Conservation (phyloP, 164 flowering plant species). For the Litsea cubeba region DNA sequence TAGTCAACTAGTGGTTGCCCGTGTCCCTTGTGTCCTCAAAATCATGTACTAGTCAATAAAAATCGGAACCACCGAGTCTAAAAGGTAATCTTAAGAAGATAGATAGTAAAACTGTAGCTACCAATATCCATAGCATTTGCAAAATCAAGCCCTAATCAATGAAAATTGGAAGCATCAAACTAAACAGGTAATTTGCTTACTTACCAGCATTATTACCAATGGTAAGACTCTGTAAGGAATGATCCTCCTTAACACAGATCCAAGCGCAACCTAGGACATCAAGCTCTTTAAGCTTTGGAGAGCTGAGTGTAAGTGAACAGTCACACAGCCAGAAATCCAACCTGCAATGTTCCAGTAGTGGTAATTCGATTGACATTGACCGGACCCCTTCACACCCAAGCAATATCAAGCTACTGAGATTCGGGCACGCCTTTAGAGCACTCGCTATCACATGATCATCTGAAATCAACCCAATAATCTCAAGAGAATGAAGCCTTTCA, state of each 20-base stretch:
- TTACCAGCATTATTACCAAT: constrained; percentile 75
- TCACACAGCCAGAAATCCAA: constrained; percentile 71
- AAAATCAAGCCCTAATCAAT: background rate
- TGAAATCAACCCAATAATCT: constrained; percentile 71
- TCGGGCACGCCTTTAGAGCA: constrained; percentile 63
- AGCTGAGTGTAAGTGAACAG: constrained; percentile 43
- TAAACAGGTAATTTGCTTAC: no score
- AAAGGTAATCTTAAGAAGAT: background rate
- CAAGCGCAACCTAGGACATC: constrained; percentile 81
- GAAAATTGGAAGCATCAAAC: background rate
- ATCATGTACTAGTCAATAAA: no score
- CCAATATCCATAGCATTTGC: background rate
- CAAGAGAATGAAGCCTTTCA: constrained; percentile 43
- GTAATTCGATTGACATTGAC: constrained; percentile 52
- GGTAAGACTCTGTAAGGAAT: constrained; percentile 44
- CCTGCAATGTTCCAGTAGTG: constrained; percentile 55
- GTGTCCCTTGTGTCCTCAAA: no score
- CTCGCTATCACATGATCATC: constrained; percentile 46
- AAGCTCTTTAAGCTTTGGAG: constrained; percentile 50
- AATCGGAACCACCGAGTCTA: background rate
- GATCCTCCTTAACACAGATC: constrained; percentile 52
- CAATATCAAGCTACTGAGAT: constrained; percentile 48
- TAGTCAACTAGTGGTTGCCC: no score
- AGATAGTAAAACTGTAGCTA: background rate
- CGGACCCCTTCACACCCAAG: constrained; percentile 76